Evolutionary conservation across 2,329 filamentous ascomycete species (phyloP), one percentile per base, ranked within the genome.

Genomic region (Exophiala dermatitidis): DNA sequence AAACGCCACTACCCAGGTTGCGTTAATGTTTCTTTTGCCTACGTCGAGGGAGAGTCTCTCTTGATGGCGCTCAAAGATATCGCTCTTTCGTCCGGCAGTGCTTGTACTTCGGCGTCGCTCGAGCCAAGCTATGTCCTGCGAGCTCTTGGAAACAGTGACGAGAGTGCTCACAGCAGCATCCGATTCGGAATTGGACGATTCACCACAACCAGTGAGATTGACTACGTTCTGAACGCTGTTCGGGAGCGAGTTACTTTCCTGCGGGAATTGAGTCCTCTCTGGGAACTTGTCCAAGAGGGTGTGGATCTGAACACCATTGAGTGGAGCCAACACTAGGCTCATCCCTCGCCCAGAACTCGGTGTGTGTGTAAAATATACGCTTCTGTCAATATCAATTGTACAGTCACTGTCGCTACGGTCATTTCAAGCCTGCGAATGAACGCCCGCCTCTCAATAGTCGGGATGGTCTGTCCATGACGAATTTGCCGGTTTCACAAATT

Each of bases 41-140:
- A 98, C 66, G 90, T 98, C 3, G 93, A 98, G 72, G 93, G 93
- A 62, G 93, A 98, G 72, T 97, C 93, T 2, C 84, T 98, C 1
- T 79, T 98, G 59, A 98, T 98, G 93, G 93, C 93, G 0, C 75
- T 98, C 43, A 98, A 98, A 73, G 93, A 98, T 63, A 96, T 98
- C 71, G 93, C 93, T 0, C 76, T 98, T 34, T 97, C 91, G 4
- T 98, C 93, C 0, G 93, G 93, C 53, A 96, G 90, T 66, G 93
- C 93, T 4, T 98, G 93, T 73, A 98, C 93, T 1, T 97, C 91
- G 3, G 93, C 93, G 0, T 98, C 93, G 1, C 76, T 98, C 33
- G 93, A 98, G 71, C 93, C 93, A 10, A 95, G 88, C 69, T 98
- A 98, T 69, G 93, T 98, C 44, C 80, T 98, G 31, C 84, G 93